These are phyloP conservation scores for Chaetomiaceae sp. DNA, from an alignment of 2,329 filamentous ascomycete species.

Conservation along the genomic window DNA sequence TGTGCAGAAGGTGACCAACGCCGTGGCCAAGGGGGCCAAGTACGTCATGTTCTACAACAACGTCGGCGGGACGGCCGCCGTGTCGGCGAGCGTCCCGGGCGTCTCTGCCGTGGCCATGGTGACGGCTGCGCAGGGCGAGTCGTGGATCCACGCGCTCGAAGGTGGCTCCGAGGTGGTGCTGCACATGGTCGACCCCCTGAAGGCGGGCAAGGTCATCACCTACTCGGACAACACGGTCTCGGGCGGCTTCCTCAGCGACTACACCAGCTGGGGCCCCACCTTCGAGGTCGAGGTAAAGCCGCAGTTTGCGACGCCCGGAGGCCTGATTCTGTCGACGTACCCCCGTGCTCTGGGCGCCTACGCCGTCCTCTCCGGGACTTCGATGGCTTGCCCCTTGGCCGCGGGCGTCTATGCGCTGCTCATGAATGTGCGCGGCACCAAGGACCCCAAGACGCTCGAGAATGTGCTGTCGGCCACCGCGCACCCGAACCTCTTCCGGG, in stretches of 20 bases:
- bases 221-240: constrained; percentile 38
- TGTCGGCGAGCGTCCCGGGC: constrained; percentile 32
- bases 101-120: constrained; percentile 41
- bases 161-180: constrained; percentile 42
- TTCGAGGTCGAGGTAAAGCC: constrained; percentile 53
- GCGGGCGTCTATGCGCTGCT: constrained; percentile 52
- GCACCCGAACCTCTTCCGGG: constrained; percentile 47
- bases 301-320: constrained; percentile 44
- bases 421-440: constrained; percentile 46
- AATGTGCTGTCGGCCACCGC: constrained; percentile 47
- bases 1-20: constrained; percentile 49
- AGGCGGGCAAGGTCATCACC: constrained; percentile 34
- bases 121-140: constrained; percentile 37
- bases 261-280: constrained; percentile 57
- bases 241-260: constrained; percentile 50
- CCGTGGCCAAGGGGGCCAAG: constrained; percentile 51
- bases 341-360: constrained; percentile 40
- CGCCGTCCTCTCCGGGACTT: constrained; percentile 49
- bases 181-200: constrained; percentile 39
- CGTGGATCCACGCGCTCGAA: constrained; percentile 42
- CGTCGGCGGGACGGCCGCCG: constrained; percentile 32
- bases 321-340: constrained; percentile 49
- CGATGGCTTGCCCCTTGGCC: constrained; percentile 49
- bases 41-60: constrained; percentile 62
- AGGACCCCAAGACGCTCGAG: constrained; percentile 47